These are phyloP conservation scores for Xanthoconium purpureum DNA, from an alignment of 768 basidiomycete genomes.

Conservation along the genomic window DNA sequence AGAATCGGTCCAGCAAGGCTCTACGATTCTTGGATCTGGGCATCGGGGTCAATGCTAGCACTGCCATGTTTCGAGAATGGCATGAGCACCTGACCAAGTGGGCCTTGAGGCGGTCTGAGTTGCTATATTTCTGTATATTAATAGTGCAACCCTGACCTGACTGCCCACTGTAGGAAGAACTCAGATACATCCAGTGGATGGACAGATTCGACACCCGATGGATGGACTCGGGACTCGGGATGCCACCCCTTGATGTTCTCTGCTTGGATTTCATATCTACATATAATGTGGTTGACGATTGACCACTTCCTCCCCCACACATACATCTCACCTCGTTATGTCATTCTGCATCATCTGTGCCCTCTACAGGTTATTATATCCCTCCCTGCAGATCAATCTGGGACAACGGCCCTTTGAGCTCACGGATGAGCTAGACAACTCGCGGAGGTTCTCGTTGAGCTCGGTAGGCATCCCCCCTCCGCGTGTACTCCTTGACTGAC, in stretches of 20 bases:
- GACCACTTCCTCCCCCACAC: too few relatives aligned
- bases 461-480: slow-evolving; percentile 6
- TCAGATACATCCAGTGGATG: too few relatives aligned
- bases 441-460: slow-evolving; percentile 14
- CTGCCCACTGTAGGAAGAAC: too few relatives aligned
- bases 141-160: too few relatives aligned
- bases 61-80: slow-evolving; percentile 22
- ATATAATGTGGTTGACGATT: too few relatives aligned
- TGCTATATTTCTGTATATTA: too few relatives aligned
- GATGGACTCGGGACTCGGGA: too few relatives aligned
- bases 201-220: too few relatives aligned
- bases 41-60: slow-evolving; percentile 26
- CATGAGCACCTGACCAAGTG: slow-evolving; percentile 12
- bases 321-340: background rate
- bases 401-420: background rate
- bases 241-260: background rate
- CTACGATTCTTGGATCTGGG: slow-evolving; percentile 33
- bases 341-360: background rate
- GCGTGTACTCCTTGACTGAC: background rate
- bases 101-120: too few relatives aligned
- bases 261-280: too few relatives aligned
- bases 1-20: slow-evolving; percentile 25
- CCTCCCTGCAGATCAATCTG: background rate
- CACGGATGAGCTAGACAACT: slow-evolving; percentile 7
- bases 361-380: background rate